phyloP scores from a whole-genome alignment of 768 basidiomycete genomes.

The Leccinum subgranulosum region DNA sequence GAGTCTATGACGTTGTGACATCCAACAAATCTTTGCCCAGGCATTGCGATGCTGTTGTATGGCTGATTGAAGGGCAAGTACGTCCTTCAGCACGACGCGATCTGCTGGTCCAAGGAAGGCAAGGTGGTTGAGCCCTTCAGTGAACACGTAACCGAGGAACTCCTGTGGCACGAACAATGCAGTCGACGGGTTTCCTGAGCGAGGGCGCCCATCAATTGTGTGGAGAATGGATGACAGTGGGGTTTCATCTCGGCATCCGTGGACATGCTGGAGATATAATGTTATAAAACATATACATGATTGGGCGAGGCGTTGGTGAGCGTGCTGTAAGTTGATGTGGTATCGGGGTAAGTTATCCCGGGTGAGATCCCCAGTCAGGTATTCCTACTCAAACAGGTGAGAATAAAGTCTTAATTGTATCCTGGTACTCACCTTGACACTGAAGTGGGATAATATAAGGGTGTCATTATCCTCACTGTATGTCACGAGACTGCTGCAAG shows the following conservation, averaged over 20 bases:
- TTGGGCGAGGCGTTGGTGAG: slow-evolving; percentile 7
- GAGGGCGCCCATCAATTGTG: background rate
- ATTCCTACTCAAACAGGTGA: slow-evolving; percentile 4
- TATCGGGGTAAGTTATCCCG: background rate
- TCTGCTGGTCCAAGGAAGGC: background rate
- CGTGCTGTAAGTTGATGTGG: slow-evolving; percentile 1
- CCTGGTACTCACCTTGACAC: slow-evolving; percentile 17
- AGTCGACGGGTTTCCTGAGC: background rate
- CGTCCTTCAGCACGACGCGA: background rate
- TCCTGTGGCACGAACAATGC: background rate
- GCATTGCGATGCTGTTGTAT: background rate
- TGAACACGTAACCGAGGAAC: slow-evolving; percentile 5
- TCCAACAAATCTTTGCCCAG: slow-evolving; percentile 1
- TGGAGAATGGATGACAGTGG: background rate
- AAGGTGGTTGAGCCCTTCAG: slow-evolving; percentile 5
- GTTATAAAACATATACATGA: slow-evolving; percentile 4
- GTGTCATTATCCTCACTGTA: slow-evolving; percentile 8
- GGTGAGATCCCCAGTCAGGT: slow-evolving; percentile 5
- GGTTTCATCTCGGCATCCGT: background rate
- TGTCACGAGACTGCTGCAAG: slow-evolving; percentile 15
- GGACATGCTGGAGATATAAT: slow-evolving; percentile 1
- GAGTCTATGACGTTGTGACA: background rate
- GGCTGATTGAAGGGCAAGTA: background rate
- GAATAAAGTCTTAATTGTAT: background rate
- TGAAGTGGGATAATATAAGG: slow-evolving; percentile 20